Evolutionary conservation across 2,329 filamentous ascomycete genomes (phyloP), one percentile per base, ranked within the genome.

Genomic region (Trichothecium roseum): DNA sequence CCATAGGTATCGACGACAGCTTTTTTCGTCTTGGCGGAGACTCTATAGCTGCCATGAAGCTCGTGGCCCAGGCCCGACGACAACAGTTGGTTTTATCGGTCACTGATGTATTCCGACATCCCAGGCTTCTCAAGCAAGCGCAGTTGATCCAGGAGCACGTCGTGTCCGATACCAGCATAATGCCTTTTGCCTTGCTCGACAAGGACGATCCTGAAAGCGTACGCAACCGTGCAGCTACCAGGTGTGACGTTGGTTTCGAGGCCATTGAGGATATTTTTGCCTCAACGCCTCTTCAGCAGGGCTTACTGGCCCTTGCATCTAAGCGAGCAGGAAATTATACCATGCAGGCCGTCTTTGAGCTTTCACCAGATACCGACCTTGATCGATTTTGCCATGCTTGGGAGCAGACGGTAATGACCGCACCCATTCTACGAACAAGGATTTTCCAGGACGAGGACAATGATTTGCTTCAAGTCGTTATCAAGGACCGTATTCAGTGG

Each of bases 11-110:
- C 3, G 56, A 63, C 3, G 60, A 68, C 41, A 66, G 60, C 46
- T 70, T 71, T 47, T 66, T 71, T 51, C 53, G 52, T 0, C 54
- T 68, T 0, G 66, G 67, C 6, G 67, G 67, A 15, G 63, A 69
- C 43, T 69, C 66, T 0, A 57, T 69, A 2, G 42, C 55, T 1
- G 66, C 66, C 1, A 73, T 71, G 60, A 64, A 59, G 38, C 43
- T 71, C 2, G 66, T 68, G 1, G 56, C 62, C 12, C 55, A 57
- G 18, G 59, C 60, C 3, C 50, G 63, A 26, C 49, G 54, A 18
- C 48, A 57, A 16, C 58, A 56, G 0, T 43, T 67, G 17, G 40
- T 50, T 5, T 35, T 70, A 14, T 60, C 53, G 2, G 66, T 70
- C 1, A 58, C 59, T 1, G 56, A 63, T n/a, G 59, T 69, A 15